phyloP scores from a whole-genome alignment of 1,284 basidiomycete species.

The Puccinia coronata region DNA sequence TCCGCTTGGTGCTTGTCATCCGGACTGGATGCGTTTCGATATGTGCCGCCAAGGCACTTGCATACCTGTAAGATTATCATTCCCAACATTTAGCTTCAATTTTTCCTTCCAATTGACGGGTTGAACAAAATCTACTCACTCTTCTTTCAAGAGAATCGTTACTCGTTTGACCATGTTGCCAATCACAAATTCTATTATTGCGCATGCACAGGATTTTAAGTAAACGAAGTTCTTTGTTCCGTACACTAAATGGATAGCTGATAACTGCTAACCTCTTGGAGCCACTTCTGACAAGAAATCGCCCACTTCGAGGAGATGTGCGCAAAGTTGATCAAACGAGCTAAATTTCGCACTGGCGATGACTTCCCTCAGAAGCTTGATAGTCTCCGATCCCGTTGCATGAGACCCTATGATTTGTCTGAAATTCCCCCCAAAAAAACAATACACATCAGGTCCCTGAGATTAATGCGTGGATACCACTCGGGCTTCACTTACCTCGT shows the following conservation, averaged over 20 bases:
- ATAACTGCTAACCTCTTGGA: conserved; percentile 34
- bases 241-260: background rate
- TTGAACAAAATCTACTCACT: background rate
- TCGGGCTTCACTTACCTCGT: background rate
- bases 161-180: conserved; percentile 40
- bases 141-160: conserved; percentile 42
- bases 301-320: conserved; percentile 30
- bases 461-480: background rate
- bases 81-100: background rate
- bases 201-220: background rate
- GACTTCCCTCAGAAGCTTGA: conserved; percentile 40
- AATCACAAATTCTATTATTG: conserved; percentile 45
- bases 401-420: conserved; percentile 44
- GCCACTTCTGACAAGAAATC: conserved; percentile 23
- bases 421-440: background rate
- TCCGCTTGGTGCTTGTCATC: conserved; percentile 17
- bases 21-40: conserved; percentile 6
- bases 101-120: background rate
- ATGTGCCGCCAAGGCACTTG: conserved; percentile 36
- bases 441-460: background rate
- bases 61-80: conserved; percentile 35
- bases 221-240: background rate
- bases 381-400: conserved; percentile 31
- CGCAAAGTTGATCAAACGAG: conserved; percentile 45
- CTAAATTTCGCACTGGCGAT: conserved; percentile 40